phyloP scores from a whole-genome alignment of 192 early-diverging fungal genomes.

The Paraglomus brasilianum region DNA sequence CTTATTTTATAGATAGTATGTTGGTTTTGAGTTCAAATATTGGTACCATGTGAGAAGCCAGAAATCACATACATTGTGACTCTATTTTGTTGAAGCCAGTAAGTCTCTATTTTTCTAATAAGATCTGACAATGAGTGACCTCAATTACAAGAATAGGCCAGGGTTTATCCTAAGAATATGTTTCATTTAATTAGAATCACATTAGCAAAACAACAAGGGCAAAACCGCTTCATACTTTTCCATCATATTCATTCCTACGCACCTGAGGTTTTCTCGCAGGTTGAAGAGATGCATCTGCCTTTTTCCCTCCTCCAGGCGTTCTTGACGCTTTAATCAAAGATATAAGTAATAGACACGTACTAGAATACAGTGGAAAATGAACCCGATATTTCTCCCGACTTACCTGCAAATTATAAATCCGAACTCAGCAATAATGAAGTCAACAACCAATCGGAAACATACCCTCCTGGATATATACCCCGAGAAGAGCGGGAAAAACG shows the following conservation, averaged over 20 bases:
- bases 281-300: too few relatives aligned
- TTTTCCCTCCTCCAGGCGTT: background rate
- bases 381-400: background rate
- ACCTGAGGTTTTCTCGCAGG: too few relatives aligned
- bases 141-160: slow-evolving; percentile 20
- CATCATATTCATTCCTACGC: slow-evolving; percentile 1
- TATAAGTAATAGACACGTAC: slow-evolving; percentile 8
- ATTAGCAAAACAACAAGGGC: slow-evolving; percentile 2
- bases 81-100: slow-evolving; percentile 19
- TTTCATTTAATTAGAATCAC: slow-evolving; percentile 2
- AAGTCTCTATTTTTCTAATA: background rate
- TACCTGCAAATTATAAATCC: slow-evolving; percentile 9
- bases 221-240: background rate
- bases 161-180: background rate
- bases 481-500: background rate
- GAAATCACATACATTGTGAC: background rate
- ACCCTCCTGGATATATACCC: slow-evolving; percentile 1
- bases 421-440: slow-evolving; percentile 6
- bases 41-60: slow-evolving; percentile 1
- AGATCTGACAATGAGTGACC: background rate
- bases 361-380: background rate
- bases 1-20: slow-evolving; percentile 9
- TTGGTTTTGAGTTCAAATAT: slow-evolving; percentile 19
- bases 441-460: background rate
- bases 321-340: background rate